Evolutionary conservation across 1,139 yeast genomes (phyloP).

Genomic region (Saccharomyces hybrid): DNA sequence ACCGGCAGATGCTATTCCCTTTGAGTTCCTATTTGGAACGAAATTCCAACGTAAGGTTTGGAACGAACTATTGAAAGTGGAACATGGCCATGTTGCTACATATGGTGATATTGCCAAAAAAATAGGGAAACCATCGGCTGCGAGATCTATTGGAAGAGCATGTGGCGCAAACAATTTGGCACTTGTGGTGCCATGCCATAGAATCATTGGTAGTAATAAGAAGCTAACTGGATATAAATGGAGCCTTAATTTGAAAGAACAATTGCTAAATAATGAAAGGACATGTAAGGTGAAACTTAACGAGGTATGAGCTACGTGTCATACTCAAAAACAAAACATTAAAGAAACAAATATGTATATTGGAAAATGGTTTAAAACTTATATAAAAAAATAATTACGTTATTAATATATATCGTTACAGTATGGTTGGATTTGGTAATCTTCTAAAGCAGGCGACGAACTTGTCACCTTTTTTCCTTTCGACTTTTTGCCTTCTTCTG

Average conservation of each 20-base stretch:
- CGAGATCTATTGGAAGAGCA: conserved; percentile 27
- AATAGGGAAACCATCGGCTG: conserved; percentile 17
- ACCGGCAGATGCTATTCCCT: conserved; percentile 4
- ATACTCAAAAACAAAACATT: neutral
- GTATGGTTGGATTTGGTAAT: conserved; percentile 46
- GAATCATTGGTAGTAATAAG: conserved; percentile 20
- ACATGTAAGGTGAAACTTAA: neutral
- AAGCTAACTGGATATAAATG: conserved; percentile 21
- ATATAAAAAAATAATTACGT: neutral
- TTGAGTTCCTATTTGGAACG: conserved; percentile 26
- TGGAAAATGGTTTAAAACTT: neutral
- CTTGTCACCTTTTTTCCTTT: conserved; percentile 79
- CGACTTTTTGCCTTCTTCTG: conserved; percentile 98
- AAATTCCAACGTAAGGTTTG: conserved; percentile 24
- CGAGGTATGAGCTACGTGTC: neutral
- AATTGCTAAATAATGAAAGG: conserved; percentile 12
- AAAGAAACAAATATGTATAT: neutral
- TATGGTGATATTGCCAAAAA: conserved; percentile 20
- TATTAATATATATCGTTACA: conserved; percentile 7
- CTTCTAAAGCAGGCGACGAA: conserved; percentile 84
- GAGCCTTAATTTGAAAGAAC: conserved; percentile 19
- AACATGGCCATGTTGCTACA: conserved; percentile 16
- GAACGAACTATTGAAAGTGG: conserved; percentile 16
- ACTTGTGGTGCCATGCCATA: conserved; percentile 26
- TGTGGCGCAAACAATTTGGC: conserved; percentile 24